Conservation (phyloP, 441 rosid genomes). For the Breynia disticha region DNA sequence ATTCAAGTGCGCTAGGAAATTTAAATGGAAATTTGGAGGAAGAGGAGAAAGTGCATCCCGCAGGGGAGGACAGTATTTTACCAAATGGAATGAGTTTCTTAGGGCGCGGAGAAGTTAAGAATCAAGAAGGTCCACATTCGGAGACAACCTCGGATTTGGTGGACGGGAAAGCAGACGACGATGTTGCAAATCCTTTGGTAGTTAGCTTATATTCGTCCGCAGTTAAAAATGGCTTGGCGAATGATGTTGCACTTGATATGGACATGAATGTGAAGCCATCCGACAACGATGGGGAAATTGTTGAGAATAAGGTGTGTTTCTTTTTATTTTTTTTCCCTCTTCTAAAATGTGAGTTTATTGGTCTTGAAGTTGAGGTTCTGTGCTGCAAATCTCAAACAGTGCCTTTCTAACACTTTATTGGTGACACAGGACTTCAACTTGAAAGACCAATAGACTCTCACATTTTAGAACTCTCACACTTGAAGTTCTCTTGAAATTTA, state of each 20-base stretch:
- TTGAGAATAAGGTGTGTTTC: slow-evolving; percentile 21
- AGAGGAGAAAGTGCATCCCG: slow-evolving; percentile 19
- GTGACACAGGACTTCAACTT: too few relatives aligned
- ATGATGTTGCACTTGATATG: slow-evolving; percentile 13
- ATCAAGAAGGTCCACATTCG: slow-evolving; percentile 6
- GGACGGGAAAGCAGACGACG: slow-evolving; percentile 20
- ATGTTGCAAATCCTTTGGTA: slow-evolving; percentile 16
- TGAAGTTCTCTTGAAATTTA: too few relatives aligned
- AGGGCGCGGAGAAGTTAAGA: slow-evolving; percentile 19
- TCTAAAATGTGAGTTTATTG: background rate
- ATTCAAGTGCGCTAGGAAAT: slow-evolving; percentile 13
- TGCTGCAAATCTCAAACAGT: background rate
- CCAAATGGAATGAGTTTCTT: slow-evolving; percentile 13
- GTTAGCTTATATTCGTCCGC: slow-evolving; percentile 19
- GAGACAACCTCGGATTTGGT: slow-evolving; percentile 16
- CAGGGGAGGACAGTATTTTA: slow-evolving; percentile 13
- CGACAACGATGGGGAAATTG: slow-evolving; percentile 18
- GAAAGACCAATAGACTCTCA: too few relatives aligned
- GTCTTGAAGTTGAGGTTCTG: background rate
- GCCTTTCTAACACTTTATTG: too few relatives aligned
- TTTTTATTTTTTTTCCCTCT: background rate
- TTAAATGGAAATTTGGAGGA: slow-evolving; percentile 21
- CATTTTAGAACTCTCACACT: background rate
- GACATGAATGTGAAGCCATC: slow-evolving; percentile 20
- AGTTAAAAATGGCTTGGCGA: background rate